Conservation (phyloP, 2,329 filamentous ascomycete genomes). For the Talaromyces piceae region DNA sequence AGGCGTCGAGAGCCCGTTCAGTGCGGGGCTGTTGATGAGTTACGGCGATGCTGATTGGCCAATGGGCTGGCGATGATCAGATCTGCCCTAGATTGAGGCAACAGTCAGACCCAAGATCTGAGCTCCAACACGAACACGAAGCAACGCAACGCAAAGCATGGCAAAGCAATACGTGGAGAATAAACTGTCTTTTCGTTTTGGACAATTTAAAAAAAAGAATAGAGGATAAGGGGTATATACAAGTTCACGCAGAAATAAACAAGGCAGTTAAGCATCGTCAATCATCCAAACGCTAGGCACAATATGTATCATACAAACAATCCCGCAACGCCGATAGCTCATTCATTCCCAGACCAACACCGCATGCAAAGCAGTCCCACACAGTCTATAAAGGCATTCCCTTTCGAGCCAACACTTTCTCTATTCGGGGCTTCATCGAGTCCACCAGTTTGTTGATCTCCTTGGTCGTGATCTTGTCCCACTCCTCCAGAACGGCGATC, state of each 20-base stretch:
- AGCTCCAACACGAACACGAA: no score
- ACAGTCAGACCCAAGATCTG: no score
- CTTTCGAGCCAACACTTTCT: slow-evolving; percentile 8
- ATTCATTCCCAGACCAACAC: not conserved
- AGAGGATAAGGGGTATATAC: not conserved
- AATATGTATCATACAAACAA: not conserved
- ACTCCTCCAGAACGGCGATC: slow-evolving; percentile 11
- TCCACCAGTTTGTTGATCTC: slow-evolving; percentile 14
- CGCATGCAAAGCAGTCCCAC: not conserved
- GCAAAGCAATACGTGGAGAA: no score
- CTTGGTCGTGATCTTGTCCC: slow-evolving; percentile 11
- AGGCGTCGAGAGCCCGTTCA: not conserved
- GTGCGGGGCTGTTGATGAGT: not conserved
- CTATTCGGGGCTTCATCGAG: slow-evolving; percentile 13
- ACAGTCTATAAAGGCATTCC: slow-evolving; percentile 11
- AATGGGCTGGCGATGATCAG: not conserved
- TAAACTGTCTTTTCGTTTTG: no score
- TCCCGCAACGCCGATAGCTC: not conserved
- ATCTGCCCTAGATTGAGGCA: not conserved
- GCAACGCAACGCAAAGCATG: no score
- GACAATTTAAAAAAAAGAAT: not conserved
- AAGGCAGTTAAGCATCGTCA: not conserved
- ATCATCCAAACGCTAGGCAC: not conserved
- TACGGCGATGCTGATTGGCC: not conserved
- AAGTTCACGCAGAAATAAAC: not conserved